These are phyloP conservation scores for Suillus hirtellus DNA, from an alignment of 768 basidiomycete genomes.

Conservation along the genomic window DNA sequence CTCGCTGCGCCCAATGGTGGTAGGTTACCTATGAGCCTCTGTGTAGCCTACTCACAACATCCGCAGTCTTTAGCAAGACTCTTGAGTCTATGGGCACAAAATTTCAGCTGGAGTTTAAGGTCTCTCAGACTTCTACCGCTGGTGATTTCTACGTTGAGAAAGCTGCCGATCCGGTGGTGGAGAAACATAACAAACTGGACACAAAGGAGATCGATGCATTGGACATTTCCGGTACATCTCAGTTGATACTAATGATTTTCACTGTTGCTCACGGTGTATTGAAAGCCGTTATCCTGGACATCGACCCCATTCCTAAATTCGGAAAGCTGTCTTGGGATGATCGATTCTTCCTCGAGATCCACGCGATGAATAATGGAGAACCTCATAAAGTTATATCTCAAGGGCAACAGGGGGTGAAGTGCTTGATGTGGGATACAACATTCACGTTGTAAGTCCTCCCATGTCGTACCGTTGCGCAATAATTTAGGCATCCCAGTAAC, in stretches of 20 bases:
- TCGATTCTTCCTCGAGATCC: conserved; percentile 1
- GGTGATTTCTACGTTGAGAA: not conserved
- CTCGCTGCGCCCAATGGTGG: conserved; percentile 2
- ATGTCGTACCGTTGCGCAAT: not conserved
- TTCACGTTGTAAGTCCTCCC: not conserved
- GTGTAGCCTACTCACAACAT: not conserved
- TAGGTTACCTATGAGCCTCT: not conserved
- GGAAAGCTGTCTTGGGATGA: conserved; percentile 1
- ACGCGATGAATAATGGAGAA: not conserved
- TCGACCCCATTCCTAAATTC: not conserved
- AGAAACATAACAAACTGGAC: not conserved
- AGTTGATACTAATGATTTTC: not conserved
- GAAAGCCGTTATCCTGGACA: conserved; percentile 1
- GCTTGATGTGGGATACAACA: not conserved
- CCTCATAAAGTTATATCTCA: not conserved
- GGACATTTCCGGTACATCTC: conserved; percentile 1
- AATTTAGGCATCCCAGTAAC: not conserved
- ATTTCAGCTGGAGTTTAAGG: not conserved
- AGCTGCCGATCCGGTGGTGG: not conserved
- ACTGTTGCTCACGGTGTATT: not conserved
- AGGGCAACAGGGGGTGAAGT: not conserved
- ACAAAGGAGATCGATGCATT: not conserved
- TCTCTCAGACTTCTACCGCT: not conserved
- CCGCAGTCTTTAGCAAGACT: not conserved
- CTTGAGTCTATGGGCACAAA: not conserved